Evolutionary conservation across 1,284 basidiomycete genomes (phyloP).

Genomic region (Marasmius fiardii): DNA sequence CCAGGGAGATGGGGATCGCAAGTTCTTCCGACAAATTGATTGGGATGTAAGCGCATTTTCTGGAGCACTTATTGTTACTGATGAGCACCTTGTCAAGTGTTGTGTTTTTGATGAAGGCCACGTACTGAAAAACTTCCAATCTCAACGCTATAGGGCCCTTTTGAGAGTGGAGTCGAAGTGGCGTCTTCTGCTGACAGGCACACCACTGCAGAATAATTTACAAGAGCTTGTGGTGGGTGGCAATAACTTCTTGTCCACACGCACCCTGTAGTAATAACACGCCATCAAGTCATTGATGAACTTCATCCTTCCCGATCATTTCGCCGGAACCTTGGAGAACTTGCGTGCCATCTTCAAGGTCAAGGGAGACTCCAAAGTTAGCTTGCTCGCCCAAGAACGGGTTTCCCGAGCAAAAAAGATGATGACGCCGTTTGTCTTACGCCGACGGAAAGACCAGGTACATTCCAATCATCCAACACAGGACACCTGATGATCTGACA

Average conservation of each 20-base stretch:
- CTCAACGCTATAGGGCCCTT: constrained; percentile 90
- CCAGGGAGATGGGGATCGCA: constrained; percentile 84
- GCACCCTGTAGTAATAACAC: constrained; percentile 12
- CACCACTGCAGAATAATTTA: constrained; percentile 88
- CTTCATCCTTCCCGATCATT: constrained; percentile 94
- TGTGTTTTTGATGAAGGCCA: constrained; percentile 97
- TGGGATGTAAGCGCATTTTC: constrained; percentile 69
- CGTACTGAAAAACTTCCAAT: constrained; percentile 95
- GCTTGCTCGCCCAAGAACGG: constrained; percentile 85
- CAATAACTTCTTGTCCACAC: neutral
- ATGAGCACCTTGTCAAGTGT: constrained; percentile 43
- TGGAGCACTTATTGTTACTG: constrained; percentile 3
- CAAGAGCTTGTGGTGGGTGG: constrained; percentile 90
- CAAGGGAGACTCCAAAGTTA: constrained; percentile 83
- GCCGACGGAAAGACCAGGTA: constrained; percentile 91
- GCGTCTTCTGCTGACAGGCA: constrained; percentile 93
- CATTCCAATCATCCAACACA: constrained; percentile 14
- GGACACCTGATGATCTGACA: constrained; percentile 1
- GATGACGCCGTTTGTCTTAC: constrained; percentile 98
- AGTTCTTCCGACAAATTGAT: constrained; percentile 88
- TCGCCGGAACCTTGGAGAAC: constrained; percentile 72
- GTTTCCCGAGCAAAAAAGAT: constrained; percentile 96
- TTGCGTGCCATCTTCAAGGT: constrained; percentile 97
- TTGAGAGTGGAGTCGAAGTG: constrained; percentile 85
- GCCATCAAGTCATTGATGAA: constrained; percentile 85